Percentiles rank a stretch among this genome's conserved stretches.
phyloP scores from a whole-genome alignment of 2,329 filamentous ascomycete genomes.

The Nothophaeocryptopus gaeumannii region DNA sequence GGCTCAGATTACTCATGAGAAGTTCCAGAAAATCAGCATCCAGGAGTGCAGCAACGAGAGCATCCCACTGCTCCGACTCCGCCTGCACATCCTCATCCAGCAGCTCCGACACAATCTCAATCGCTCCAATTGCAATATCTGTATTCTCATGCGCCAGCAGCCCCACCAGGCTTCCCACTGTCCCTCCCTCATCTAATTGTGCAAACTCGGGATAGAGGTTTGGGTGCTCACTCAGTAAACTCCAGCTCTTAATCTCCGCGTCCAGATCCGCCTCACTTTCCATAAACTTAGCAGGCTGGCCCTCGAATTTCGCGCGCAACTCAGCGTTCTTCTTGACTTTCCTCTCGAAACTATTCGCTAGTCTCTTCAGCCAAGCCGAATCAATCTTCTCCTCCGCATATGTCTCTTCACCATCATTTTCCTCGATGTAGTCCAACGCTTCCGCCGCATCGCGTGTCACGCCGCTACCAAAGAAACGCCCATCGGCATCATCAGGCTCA shows the following conservation, averaged over 20 bases:
- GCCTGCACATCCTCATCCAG: conserved; percentile 90
- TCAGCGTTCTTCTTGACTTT: conserved; percentile 89
- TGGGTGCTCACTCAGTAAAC: conserved; percentile 81
- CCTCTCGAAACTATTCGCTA: conserved; percentile 81
- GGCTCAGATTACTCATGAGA: conserved; percentile 71
- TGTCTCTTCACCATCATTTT: conserved; percentile 53
- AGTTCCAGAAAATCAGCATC: conserved; percentile 70
- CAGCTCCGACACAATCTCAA: conserved; percentile 85
- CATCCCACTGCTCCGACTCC: conserved; percentile 75
- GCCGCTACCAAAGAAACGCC: conserved; percentile 91
- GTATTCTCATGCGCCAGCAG: conserved; percentile 93
- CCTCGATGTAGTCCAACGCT: conserved; percentile 84
- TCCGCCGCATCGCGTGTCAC: conserved; percentile 77
- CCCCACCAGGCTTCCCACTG: conserved; percentile 70
- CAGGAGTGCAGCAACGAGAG: conserved; percentile 62
- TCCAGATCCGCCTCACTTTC: conserved; percentile 85
- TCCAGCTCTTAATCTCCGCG: conserved; percentile 79
- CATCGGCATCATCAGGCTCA: conserved; percentile 76
- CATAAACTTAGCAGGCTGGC: conserved; percentile 78
- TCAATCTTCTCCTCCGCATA: conserved; percentile 74
- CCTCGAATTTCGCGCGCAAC: conserved; percentile 78
- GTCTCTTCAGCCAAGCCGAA: conserved; percentile 74
- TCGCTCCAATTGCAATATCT: conserved; percentile 87
- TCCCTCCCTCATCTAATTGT: conserved; percentile 50
- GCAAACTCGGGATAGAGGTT: conserved; percentile 79